These are phyloP conservation scores for Tulasnella calospora DNA, from an alignment of 768 basidiomycete genomes.

Conservation along the genomic window DNA sequence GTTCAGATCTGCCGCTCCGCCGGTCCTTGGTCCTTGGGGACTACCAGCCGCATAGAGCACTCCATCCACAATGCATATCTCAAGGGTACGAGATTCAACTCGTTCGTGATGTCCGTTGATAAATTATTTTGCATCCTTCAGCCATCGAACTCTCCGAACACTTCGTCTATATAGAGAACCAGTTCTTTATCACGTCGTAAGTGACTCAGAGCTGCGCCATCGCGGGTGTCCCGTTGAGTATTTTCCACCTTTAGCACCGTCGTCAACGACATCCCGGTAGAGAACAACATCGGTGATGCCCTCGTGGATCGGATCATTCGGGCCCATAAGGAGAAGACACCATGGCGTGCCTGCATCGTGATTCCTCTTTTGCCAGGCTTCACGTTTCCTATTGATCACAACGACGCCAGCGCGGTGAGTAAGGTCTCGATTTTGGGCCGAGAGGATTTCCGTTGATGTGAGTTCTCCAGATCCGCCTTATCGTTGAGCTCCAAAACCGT, in stretches of 20 bases:
- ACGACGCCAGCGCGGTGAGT: slow-evolving; percentile 85
- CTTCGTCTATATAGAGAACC: slow-evolving; percentile 97
- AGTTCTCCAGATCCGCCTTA: slow-evolving; percentile 53
- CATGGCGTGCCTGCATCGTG: slow-evolving; percentile 90
- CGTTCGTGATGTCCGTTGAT: not conserved
- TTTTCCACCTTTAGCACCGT: slow-evolving; percentile 52
- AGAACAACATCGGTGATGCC: slow-evolving; percentile 93
- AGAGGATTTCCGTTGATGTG: not conserved
- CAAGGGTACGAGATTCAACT: slow-evolving; percentile 51
- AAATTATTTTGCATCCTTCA: slow-evolving; percentile 33
- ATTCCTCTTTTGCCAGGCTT: slow-evolving; percentile 93
- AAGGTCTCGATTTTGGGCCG: not conserved
- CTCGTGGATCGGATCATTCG: slow-evolving; percentile 85
- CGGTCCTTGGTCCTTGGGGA: slow-evolving; percentile 95
- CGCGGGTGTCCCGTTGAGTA: not conserved
- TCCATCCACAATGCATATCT: slow-evolving; percentile 94
- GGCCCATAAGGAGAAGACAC: slow-evolving; percentile 71
- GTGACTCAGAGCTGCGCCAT: slow-evolving; percentile 31
- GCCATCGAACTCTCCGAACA: slow-evolving; percentile 92
- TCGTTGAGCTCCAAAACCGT: slow-evolving; percentile 90
- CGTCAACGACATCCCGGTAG: slow-evolving; percentile 77
- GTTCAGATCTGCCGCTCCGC: slow-evolving; percentile 93
- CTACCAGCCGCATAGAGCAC: slow-evolving; percentile 72
- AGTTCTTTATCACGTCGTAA: slow-evolving; percentile 86
- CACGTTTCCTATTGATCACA: slow-evolving; percentile 85